Evolutionary conservation across 1,284 basidiomycete genomes (phyloP).

Genomic region (Vanrija sp.): DNA sequence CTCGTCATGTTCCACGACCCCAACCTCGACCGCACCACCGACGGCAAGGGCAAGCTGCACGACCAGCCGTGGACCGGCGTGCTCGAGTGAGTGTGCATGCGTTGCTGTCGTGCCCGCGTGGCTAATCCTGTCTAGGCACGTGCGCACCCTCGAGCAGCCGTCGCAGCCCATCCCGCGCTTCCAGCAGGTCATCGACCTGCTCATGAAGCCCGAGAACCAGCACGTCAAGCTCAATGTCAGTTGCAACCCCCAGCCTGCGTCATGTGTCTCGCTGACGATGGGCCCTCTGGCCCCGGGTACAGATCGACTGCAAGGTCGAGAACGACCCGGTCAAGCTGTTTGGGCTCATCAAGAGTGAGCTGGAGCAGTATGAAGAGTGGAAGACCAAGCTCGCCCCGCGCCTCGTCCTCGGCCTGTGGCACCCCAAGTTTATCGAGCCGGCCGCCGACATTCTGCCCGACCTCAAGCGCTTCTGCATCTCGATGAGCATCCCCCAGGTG

Average conservation of each 20-base stretch:
- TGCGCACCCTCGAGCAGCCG: slow-evolving; percentile 75
- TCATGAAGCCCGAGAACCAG: slow-evolving; percentile 61
- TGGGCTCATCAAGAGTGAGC: slow-evolving; percentile 70
- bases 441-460: slow-evolving; percentile 75
- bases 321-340: slow-evolving; percentile 88
- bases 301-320: slow-evolving; percentile 66
- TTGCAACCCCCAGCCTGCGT: slow-evolving; percentile 66
- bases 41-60: slow-evolving; percentile 55
- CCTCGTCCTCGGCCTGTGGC: slow-evolving; percentile 70
- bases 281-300: slow-evolving; percentile 55
- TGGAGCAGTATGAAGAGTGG: slow-evolving; percentile 70
- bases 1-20: slow-evolving; percentile 97
- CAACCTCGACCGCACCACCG: slow-evolving; percentile 56
- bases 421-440: slow-evolving; percentile 73
- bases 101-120: neutral
- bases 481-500: slow-evolving; percentile 60
- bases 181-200: slow-evolving; percentile 69
- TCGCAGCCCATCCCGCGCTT: slow-evolving; percentile 84
- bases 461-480: slow-evolving; percentile 82
- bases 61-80: slow-evolving; percentile 51
- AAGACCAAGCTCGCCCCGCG: slow-evolving; percentile 77
- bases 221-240: slow-evolving; percentile 77
- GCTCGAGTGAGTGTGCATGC: slow-evolving; percentile 37
- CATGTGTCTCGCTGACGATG: slow-evolving; percentile 65
- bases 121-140: slow-evolving; percentile 50